Evolutionary conservation across 768 basidiomycete species (phyloP), one percentile per base, ranked within the genome.

Genomic region (Epithele typhae): DNA sequence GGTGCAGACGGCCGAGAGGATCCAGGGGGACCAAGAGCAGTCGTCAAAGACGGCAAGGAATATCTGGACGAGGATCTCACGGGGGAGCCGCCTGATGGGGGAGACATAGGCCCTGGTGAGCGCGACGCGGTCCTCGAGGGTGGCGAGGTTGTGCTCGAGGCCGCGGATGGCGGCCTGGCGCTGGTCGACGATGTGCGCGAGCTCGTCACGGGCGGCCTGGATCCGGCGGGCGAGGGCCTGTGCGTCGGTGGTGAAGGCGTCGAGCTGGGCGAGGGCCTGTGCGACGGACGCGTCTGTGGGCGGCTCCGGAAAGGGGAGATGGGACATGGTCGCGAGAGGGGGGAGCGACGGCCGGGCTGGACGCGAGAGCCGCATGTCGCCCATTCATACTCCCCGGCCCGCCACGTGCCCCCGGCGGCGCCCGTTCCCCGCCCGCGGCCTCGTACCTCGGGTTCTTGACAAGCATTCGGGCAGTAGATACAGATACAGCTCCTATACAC

Each of bases 11-110:
- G 83, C 76, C 3, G 84, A 74, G 34, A 89, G 74, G 19, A 82
- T 75, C 87, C 87, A 90, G 6, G 84, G 82, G 58, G 77, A 80
- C 58, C 81, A 83, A n/a, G 83, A 77, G 60, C 84, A 73, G 45
- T 78, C 77, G 45, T 84, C 79, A 52, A 86, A 88, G 55, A 74
- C 75, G 65, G 78, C 76, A 51, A 78, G 59, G 59, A 91, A 91
- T 56, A 91, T 79, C 48, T 81, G 76, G 44, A 82, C 73, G 40
- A 89, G 71, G n/a, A 91, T 67, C 55, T 91, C 88, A 30, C 74
- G 66, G 1, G 87, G 87, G 21, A 91, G 70, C 34, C 83, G 70
- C 23, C 82, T 71, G 52, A 90, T 81, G 25, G 86, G 86, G 10
- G 87, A 77, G 46, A 89, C 71, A 58, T 86, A 89, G 1, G 82